phyloP scores from a whole-genome alignment of 148 eudicot species.

The Arbutus unedo region DNA sequence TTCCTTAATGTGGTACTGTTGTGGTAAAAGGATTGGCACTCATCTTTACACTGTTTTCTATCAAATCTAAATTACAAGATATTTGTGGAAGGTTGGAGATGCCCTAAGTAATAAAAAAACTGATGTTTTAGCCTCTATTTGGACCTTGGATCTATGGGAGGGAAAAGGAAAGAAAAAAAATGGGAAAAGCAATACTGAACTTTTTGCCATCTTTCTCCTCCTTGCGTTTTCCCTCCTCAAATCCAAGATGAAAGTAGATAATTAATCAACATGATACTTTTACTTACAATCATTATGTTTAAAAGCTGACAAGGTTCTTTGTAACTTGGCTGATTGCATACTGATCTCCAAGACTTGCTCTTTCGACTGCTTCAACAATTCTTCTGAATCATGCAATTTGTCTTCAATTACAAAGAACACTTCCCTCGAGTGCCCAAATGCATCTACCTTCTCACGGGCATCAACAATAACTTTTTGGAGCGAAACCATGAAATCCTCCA shows the following conservation, averaged over 20 bases:
- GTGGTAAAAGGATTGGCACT: background rate
- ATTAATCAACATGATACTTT: conserved; percentile 2
- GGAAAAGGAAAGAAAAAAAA: background rate
- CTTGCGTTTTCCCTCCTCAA: background rate
- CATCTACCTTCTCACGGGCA: conserved; percentile 37
- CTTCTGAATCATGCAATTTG: conserved; percentile 54
- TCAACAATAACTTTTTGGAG: conserved; percentile 39
- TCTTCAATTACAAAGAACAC: conserved; percentile 30
- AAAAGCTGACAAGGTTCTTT: conserved; percentile 35
- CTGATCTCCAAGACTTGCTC: conserved; percentile 61
- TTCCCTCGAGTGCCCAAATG: conserved; percentile 35
- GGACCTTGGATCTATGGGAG: background rate
- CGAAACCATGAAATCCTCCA: conserved; percentile 44
- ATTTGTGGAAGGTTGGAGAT: background rate
- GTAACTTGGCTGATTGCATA: conserved; percentile 54
- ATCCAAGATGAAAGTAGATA: background rate
- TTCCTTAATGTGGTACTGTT: background rate
- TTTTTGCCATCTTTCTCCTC: background rate
- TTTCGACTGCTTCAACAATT: conserved; percentile 47
- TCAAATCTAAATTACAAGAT: background rate
- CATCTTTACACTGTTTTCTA: background rate
- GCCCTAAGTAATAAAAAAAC: background rate
- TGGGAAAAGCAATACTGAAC: background rate
- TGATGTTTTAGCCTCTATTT: background rate
- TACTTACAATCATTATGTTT: conserved; percentile 46